Percentiles rank a stretch among this genome's conserved stretches.
These are phyloP conservation scores for Debaryomyces castellii DNA, from an alignment of 805 yeast genomes.

Conservation along the genomic window DNA sequence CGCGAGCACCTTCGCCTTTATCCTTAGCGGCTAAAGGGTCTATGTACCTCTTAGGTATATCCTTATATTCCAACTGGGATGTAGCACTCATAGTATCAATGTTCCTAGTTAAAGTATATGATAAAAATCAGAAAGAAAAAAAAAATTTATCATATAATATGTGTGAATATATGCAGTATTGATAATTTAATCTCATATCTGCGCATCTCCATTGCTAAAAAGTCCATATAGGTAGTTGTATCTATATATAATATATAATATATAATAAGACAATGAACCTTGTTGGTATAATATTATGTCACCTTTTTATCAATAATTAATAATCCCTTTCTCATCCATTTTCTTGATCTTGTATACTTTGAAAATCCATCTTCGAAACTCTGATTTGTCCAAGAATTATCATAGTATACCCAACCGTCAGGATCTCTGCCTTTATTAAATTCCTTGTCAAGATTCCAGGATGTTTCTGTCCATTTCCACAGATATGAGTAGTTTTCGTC, in stretches of 20 bases:
- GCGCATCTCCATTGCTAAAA: too few relatives aligned
- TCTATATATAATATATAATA: too few relatives aligned
- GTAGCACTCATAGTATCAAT: conserved; percentile 29
- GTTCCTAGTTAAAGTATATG: neutral
- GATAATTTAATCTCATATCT: too few relatives aligned
- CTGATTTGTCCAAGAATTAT: conserved; percentile 49
- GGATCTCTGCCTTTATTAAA: conserved; percentile 34
- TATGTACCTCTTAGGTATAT: conserved; percentile 35
- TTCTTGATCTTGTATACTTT: conserved; percentile 51
- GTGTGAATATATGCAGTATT: too few relatives aligned
- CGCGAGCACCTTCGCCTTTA: conserved; percentile 47
- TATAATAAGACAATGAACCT: too few relatives aligned
- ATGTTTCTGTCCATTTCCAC: conserved; percentile 60
- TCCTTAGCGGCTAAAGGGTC: conserved; percentile 34
- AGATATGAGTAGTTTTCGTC: conserved; percentile 36
- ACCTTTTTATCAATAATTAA: conserved; percentile 22
- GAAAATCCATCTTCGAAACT: conserved; percentile 44
- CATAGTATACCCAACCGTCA: conserved; percentile 57
- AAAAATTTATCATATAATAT: neutral
- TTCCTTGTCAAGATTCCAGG: conserved; percentile 48
- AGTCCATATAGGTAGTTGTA: too few relatives aligned
- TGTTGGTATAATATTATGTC: too few relatives aligned
- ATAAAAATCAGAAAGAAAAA: neutral
- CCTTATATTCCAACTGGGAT: conserved; percentile 25
- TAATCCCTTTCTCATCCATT: conserved; percentile 50